These are phyloP conservation scores for Pythium sukuiense DNA, from an alignment of 352 stramenopile species.

Conservation along the genomic window DNA sequence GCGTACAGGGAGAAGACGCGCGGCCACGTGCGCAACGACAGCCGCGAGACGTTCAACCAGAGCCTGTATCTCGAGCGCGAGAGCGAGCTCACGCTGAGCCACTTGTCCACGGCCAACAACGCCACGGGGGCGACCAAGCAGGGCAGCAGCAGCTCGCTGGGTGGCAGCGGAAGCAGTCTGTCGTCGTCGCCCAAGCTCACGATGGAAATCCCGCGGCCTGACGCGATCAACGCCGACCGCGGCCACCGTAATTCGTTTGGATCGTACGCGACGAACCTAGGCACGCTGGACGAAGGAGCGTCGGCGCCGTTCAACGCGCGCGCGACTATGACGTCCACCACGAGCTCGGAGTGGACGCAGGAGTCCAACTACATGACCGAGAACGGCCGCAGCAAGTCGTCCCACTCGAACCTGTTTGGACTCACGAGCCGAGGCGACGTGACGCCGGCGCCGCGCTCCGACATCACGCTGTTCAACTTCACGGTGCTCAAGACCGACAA, in stretches of 20 bases:
- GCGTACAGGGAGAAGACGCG: neutral
- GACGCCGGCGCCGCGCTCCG: slow-evolving; percentile 36
- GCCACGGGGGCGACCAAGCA: neutral
- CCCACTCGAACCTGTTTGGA: slow-evolving; percentile 78
- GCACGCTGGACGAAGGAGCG: slow-evolving; percentile 37
- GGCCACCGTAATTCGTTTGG: slow-evolving; percentile 41
- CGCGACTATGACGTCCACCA: slow-evolving; percentile 21
- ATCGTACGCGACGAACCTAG: slow-evolving; percentile 29
- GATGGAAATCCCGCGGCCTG: slow-evolving; percentile 49
- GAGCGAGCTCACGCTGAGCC: slow-evolving; percentile 24
- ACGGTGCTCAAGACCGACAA: slow-evolving; percentile 87
- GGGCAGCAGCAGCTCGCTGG: slow-evolving; percentile 11
- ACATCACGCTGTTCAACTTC: slow-evolving; percentile 85
- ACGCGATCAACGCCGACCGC: neutral
- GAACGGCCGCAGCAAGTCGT: slow-evolving; percentile 64
- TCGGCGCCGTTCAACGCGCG: slow-evolving; percentile 29
- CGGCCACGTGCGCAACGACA: slow-evolving; percentile 1
- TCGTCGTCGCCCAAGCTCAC: slow-evolving; percentile 48
- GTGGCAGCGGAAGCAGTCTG: slow-evolving; percentile 2
- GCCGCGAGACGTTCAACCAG: slow-evolving; percentile 1
- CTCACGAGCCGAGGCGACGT: slow-evolving; percentile 43
- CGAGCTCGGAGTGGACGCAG: slow-evolving; percentile 29
- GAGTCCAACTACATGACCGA: slow-evolving; percentile 56
- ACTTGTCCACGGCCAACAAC: slow-evolving; percentile 14
- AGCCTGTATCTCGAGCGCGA: slow-evolving; percentile 21